Evolutionary conservation across 2,329 filamentous ascomycete genomes (phyloP), one percentile per base, ranked within the genome.

Genomic region (Achaetomium macrosporum): DNA sequence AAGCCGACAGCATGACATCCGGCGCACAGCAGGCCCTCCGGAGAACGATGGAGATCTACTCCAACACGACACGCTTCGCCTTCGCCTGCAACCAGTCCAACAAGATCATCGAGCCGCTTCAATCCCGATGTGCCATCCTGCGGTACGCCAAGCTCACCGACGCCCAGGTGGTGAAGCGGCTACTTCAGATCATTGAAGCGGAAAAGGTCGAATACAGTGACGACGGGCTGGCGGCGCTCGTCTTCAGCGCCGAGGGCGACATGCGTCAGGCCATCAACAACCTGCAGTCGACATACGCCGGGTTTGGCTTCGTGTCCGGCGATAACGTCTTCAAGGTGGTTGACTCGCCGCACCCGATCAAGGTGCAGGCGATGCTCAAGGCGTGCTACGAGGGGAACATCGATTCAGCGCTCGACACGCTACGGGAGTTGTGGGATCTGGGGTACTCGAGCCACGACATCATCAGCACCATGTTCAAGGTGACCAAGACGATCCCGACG

Each of bases 251-350:
- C 7, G 93, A 99, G 70, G 93, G 93, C 52, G 93, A 99, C 68
- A 99, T 99, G 93, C 84, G 93, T 56, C 93, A 99, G 73, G 93
- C 93, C 35, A 96, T 99, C 76, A 99, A 99, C 74, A 97, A 97
- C 70, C 73, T 99, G 61, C 93, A 99, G 69, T 95, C 88, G 61
- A 97, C 93, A 0, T 83, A 78, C 69, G 90, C 92, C 5, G 93
- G 93, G 1, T 99, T 97, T 65, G 92, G 91, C 1, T 95, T 99
- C 64, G 88, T 99, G n/a, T 95, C 86, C 51, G 91, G 91, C 15
- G 92, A 97, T 71, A 97, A 97, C 66, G 93, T 99, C 9, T 99
- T 99, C 77, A 90, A 88, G 64, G 93, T 99, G 9, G 93, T 99
- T 47, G 93, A 99, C 69, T 91, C 88, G 56, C 93, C 93, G 54